Evolutionary conservation across 495 filamentous ascomycete species (phyloP).

Genomic region (Massariosphaeria phaeospora): DNA sequence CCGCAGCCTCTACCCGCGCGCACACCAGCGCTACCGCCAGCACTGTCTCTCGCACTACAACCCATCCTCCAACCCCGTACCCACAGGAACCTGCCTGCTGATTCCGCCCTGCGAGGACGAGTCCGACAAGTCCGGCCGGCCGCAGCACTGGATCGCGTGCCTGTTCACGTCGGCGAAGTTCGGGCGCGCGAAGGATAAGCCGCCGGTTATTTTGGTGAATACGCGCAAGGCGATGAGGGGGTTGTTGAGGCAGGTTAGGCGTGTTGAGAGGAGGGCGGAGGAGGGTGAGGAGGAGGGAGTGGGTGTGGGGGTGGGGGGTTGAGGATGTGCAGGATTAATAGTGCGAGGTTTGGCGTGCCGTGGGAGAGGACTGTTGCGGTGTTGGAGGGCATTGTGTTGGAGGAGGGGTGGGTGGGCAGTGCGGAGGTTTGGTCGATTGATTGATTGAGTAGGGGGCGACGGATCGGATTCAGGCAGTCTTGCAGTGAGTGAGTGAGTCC

Average conservation of each 20-base stretch:
- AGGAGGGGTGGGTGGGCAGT: conserved; percentile 18
- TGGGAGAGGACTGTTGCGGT: conserved; percentile 37
- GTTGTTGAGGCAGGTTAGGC: conserved; percentile 33
- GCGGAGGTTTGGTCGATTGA: conserved; percentile 29
- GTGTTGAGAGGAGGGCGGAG: conserved; percentile 1
- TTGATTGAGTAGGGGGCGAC: not conserved
- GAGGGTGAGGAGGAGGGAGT: conserved; percentile 12
- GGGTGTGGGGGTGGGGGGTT: no score
- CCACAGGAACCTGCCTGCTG: conserved; percentile 37
- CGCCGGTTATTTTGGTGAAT: conserved; percentile 33
- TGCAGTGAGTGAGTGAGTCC: no score
- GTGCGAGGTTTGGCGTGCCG: conserved; percentile 38
- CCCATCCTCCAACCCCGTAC: conserved; percentile 15
- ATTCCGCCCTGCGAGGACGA: conserved; percentile 36
- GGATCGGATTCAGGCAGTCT: not conserved
- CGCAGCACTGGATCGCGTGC: conserved; percentile 40
- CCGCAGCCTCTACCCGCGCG: conserved; percentile 35
- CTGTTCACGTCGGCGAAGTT: conserved; percentile 38
- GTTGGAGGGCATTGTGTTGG: conserved; percentile 35
- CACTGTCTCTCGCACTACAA: conserved; percentile 32
- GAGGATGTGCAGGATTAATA: conserved; percentile 42
- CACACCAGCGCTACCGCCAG: conserved; percentile 32
- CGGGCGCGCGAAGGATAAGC: conserved; percentile 35
- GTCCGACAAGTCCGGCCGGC: not conserved
- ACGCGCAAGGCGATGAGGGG: conserved; percentile 37